phyloP scores from a whole-genome alignment of 2,329 filamentous ascomycete species.

The Penicillium sp. region DNA sequence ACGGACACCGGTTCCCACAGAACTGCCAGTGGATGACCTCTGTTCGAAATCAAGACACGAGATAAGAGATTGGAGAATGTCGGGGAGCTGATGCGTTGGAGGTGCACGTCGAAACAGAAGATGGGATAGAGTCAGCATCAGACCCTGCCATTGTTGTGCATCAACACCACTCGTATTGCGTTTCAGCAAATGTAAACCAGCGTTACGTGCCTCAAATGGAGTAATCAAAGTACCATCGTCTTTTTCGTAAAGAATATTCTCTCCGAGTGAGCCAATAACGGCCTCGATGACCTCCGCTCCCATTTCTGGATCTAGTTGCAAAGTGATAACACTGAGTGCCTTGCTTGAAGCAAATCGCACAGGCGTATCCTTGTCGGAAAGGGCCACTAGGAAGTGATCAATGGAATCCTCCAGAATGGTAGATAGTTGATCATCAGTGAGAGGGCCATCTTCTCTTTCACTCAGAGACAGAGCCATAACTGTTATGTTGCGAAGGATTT shows the following conservation, averaged over 20 bases:
- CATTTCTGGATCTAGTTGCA: constrained; percentile 78
- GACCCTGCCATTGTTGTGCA: constrained; percentile 84
- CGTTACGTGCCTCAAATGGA: constrained; percentile 31
- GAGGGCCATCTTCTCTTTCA: constrained; percentile 29
- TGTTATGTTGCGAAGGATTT: constrained; percentile 75
- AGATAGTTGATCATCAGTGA: constrained; percentile 36
- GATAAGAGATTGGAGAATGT: constrained; percentile 74
- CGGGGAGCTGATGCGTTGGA: constrained; percentile 66
- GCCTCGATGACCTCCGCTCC: constrained; percentile 84
- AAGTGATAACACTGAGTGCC: constrained; percentile 79
- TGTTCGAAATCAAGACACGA: constrained; percentile 87
- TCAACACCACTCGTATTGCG: constrained; percentile 72
- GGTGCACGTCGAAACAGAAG: constrained; percentile 82
- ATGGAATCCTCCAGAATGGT: constrained; percentile 77
- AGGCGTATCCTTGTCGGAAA: constrained; percentile 86
- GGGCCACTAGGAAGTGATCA: constrained; percentile 72
- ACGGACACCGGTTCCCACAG: constrained; percentile 83
- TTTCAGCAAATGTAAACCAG: constrained; percentile 43
- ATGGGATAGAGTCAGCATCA: constrained; percentile 84
- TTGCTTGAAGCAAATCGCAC: constrained; percentile 91
- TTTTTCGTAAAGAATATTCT: constrained; percentile 61
- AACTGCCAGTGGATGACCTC: constrained; percentile 77
- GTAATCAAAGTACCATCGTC: constrained; percentile 42
- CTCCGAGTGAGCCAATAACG: constrained; percentile 68
- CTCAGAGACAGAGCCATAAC: constrained; percentile 62